Conservation (phyloP, 305 asterid genomes). For the Fraxinus latifolia region DNA sequence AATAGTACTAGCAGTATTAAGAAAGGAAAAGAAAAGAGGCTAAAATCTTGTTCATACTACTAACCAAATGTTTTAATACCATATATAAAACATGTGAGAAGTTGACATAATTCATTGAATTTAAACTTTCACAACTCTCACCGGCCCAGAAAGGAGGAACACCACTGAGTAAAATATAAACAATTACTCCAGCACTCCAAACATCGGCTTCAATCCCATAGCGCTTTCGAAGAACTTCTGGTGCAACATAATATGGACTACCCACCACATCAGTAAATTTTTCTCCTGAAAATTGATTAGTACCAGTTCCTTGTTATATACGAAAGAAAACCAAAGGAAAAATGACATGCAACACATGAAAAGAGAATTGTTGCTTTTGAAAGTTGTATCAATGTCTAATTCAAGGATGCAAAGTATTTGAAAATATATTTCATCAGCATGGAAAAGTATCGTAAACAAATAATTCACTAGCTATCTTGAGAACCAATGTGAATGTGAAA, state of each 20-base stretch:
- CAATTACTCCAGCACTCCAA: conserved; percentile 80
- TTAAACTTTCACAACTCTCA: conserved; percentile 30
- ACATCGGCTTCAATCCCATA: conserved; percentile 76
- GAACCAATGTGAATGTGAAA: not conserved
- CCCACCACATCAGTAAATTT: conserved; percentile 66
- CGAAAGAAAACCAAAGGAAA: not conserved
- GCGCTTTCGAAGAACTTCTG: conserved; percentile 68
- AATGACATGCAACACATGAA: not conserved
- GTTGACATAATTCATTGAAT: not conserved
- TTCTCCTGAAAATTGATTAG: conserved; percentile 44
- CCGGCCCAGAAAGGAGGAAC: conserved; percentile 87
- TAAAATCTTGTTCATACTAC: not conserved
- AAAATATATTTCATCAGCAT: not conserved
- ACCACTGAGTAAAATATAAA: conserved; percentile 72
- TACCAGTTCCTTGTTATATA: not conserved
- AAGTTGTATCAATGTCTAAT: not conserved
- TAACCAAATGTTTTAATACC: not conserved
- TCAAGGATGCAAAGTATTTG: conserved; percentile 9
- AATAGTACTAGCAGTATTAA: not conserved
- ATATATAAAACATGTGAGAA: not conserved
- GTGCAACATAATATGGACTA: conserved; percentile 79
- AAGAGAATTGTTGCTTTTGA: not conserved
- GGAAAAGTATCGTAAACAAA: not conserved
- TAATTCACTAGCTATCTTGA: conserved; percentile 14
- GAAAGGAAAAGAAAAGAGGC: not conserved